Evolutionary conservation across 2,329 filamentous ascomycete species (phyloP), one percentile per base, ranked within the genome.

Genomic region (Pochonia chlamydosporia): DNA sequence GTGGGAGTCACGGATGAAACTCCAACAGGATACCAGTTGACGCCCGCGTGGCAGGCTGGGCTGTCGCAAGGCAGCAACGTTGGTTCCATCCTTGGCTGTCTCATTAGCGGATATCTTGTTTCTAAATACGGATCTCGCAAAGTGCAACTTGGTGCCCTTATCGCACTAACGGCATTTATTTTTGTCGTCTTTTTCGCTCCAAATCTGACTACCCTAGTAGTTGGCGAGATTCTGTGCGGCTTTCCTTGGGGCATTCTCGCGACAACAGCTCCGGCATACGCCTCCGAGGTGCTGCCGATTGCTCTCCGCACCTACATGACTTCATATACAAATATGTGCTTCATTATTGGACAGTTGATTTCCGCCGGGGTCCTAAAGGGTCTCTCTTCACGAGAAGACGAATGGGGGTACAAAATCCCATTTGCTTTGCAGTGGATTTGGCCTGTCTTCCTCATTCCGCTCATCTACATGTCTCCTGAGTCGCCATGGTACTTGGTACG

Each of bases 381-480:
- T 3, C 50, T 62, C 13, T 53, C 59, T 40, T 50, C 59, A 26
- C 61, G 63, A 18, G 51, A 56, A 0, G 54, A 65, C 3, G 55
- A 74, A 24, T 76, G 70, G 68, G 66, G 68, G 0, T 78, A 72
- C 53, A 62, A 68, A 5, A 72, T 70, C 9, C 73, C 73, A 0
- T 77, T 73, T 47, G 72, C 65, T 1, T 45, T 76, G 0, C 73
- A 76, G 49, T 77, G 74, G 74, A 55, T 67, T 3, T 78, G 71
- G 67, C 71, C 73, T 0, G 59, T 68, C 1, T 59, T 69, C 2
- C 58, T 76, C 2, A 50, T 75, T 4, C 53, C 68, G 0, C 55
- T 62, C 2, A 58, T 73, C 2, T 52, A 57, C 9, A 69, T 75
- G 25, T 70, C 71, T 1, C 75, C 74, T 0, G 73, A 76, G 46